Evolutionary conservation across 2,329 filamentous ascomycete species (phyloP).

Genomic region (Lasiodiplodia gonubiensis): DNA sequence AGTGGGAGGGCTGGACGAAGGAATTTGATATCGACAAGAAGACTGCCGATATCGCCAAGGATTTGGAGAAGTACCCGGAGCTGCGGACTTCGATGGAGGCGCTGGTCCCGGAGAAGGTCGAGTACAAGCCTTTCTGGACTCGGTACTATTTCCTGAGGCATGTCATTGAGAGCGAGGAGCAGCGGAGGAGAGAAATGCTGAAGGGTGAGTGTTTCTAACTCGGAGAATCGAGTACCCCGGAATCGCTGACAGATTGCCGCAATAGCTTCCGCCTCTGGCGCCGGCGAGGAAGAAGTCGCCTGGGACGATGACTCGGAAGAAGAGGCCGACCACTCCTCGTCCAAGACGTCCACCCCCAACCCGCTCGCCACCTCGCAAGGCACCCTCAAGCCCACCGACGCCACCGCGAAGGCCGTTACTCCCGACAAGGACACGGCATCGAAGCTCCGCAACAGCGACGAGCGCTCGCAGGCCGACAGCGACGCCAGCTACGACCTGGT

Average conservation of each 20-base stretch:
- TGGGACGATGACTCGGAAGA: conserved; percentile 62
- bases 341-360: conserved; percentile 30
- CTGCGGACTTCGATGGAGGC: conserved; percentile 90
- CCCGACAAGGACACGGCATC: conserved; percentile 51
- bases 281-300: conserved; percentile 68
- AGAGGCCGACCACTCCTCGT: conserved; percentile 29
- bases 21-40: conserved; percentile 81
- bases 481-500: conserved; percentile 97
- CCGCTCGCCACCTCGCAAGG: conserved; percentile 42
- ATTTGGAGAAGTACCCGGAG: conserved; percentile 86
- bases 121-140: conserved; percentile 89
- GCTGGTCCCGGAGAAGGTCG: conserved; percentile 89
- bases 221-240: not conserved
- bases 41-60: conserved; percentile 80
- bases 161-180: conserved; percentile 91
- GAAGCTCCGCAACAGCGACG: conserved; percentile 63
- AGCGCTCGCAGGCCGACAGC: conserved; percentile 86
- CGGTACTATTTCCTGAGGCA: conserved; percentile 94
- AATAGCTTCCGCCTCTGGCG: conserved; percentile 43
- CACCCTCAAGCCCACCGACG: conserved; percentile 45
- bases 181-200: conserved; percentile 82
- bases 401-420: conserved; percentile 27
- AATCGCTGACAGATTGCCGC: not conserved
- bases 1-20: conserved; percentile 76
- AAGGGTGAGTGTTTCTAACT: conserved; percentile 68